Evolutionary conservation across 1,284 basidiomycete species (phyloP), one percentile per base, ranked within the genome.

Genomic region (Cutaneotrichosporon cutaneum): DNA sequence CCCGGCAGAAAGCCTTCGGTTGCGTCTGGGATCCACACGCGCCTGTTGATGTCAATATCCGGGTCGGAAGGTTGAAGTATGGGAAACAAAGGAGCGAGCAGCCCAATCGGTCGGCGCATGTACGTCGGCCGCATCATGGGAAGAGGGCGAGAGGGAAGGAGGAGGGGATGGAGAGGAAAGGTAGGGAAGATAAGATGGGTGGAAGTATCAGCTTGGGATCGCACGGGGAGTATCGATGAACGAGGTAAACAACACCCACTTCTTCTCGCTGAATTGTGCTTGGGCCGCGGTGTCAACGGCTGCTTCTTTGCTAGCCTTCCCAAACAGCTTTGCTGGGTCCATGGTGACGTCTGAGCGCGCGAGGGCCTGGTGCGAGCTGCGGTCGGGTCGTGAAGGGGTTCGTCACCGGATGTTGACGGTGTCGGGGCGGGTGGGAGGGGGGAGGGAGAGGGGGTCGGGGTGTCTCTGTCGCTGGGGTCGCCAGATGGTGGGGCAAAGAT

Each of bases 231-330:
- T 54, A 33, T 54, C 21, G 55, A 51, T 58, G 30, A 42, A 39
- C 24, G 18, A 39, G 22, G 33, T 32, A 62, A 52, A 42, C 35
- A 51, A 44, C 14, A 72, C 77, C 47, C 60, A 79, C 78, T 90
- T 94, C 88, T 95, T 95, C 84, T 93, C 90, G 75, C 93, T 94
- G 80, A 95, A 96, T 77, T 95, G 92, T 47, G 92, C 92, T 72
- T 94, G 90, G 32, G 88, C 85, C 26, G 91, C 92, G n/a, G 92
- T 91, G 32, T 81, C 74, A 16, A 73, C 68, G 14, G 75, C 72
- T 18, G 67, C 69, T 69, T 77, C 76, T 56, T 68, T 70, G 45
- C 68, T 69, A 47, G 70, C 63, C 56, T 70, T 66, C 35, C 70
- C 63, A 35, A 72, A 55, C 18, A 77, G 61, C 54, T 71, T 68